phyloP scores from a whole-genome alignment of 1,139 yeast genomes.

The Nakaseomyces delphensis region DNA sequence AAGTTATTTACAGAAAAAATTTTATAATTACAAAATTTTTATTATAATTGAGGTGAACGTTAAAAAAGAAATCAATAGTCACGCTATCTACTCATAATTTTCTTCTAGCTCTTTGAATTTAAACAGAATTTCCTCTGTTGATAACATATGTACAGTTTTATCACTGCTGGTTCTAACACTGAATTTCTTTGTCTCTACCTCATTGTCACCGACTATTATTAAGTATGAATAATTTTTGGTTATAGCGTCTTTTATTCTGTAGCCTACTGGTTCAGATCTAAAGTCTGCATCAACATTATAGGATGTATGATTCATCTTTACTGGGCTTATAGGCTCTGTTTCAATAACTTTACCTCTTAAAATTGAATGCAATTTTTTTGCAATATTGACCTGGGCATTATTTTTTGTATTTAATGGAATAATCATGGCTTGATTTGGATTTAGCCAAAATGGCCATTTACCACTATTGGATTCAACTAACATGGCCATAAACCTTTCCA shows the following conservation, averaged over 20 bases:
- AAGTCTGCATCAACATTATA: constrained; percentile 71
- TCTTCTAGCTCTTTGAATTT: constrained; percentile 47
- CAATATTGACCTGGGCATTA: constrained; percentile 42
- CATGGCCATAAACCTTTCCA: constrained; percentile 87
- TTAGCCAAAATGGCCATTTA: constrained; percentile 97
- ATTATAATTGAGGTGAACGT: neutral
- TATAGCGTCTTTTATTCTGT: constrained; percentile 70
- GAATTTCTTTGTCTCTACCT: constrained; percentile 49
- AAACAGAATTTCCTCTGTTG: constrained; percentile 40
- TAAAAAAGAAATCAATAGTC: too few species aligned
- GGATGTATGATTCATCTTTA: constrained; percentile 49
- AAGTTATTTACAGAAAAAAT: constrained; percentile 4
- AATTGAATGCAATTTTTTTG: constrained; percentile 17
- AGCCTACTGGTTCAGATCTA: constrained; percentile 71
- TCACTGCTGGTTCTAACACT: constrained; percentile 60
- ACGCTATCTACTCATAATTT: constrained; percentile 31
- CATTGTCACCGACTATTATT: constrained; percentile 81
- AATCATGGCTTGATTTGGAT: constrained; percentile 85
- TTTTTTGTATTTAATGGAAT: constrained; percentile 70
- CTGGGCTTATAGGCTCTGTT: constrained; percentile 27
- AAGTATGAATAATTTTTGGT: constrained; percentile 71
- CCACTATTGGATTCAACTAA: constrained; percentile 87
- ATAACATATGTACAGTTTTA: constrained; percentile 39
- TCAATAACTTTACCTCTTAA: constrained; percentile 21
- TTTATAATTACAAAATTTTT: neutral